Conservation (phyloP, 768 basidiomycete species). For the Hemileccinum impolitum region DNA sequence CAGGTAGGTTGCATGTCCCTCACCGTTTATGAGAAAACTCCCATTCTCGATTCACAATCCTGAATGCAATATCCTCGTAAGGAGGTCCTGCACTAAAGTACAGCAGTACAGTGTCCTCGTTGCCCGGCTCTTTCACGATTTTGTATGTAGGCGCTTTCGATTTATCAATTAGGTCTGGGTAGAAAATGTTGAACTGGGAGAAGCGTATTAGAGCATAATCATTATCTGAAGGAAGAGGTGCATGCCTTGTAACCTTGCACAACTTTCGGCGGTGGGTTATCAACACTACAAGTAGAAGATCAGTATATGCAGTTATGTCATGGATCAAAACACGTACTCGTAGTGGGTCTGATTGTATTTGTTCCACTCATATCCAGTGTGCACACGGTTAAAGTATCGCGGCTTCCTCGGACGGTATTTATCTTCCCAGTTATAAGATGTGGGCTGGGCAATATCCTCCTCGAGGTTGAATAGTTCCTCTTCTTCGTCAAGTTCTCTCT, state of each 20-base stretch:
- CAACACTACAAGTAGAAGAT: slow-evolving; percentile 56
- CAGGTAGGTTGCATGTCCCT: slow-evolving; percentile 8
- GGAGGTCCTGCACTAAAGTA: slow-evolving; percentile 97
- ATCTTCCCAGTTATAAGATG: slow-evolving; percentile 97
- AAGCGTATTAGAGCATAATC: slow-evolving; percentile 11
- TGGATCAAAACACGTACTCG: slow-evolving; percentile 52
- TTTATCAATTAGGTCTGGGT: slow-evolving; percentile 98
- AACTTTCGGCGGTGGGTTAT: slow-evolving; percentile 98
- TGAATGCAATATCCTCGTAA: slow-evolving; percentile 98
- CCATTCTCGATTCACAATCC: slow-evolving; percentile 97
- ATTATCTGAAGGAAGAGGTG: not conserved
- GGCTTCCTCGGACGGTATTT: slow-evolving; percentile 97
- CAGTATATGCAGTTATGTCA: slow-evolving; percentile 3
- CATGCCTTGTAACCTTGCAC: slow-evolving; percentile 96
- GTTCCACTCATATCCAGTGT: slow-evolving; percentile 99
- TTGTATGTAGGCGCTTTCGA: slow-evolving; percentile 96
- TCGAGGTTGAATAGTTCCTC: slow-evolving; percentile 95
- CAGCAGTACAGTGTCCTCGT: slow-evolving; percentile 90
- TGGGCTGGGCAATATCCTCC: slow-evolving; percentile 79
- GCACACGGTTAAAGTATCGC: slow-evolving; percentile 97
- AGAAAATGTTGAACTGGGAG: slow-evolving; percentile 89
- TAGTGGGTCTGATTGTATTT: slow-evolving; percentile 99
- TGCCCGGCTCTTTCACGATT: slow-evolving; percentile 89
- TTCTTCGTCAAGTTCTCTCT: slow-evolving; percentile 91
- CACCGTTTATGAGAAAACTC: slow-evolving; percentile 97